Conservation (phyloP, 78 protist genomes). For the Dictyostelium intermedium region DNA sequence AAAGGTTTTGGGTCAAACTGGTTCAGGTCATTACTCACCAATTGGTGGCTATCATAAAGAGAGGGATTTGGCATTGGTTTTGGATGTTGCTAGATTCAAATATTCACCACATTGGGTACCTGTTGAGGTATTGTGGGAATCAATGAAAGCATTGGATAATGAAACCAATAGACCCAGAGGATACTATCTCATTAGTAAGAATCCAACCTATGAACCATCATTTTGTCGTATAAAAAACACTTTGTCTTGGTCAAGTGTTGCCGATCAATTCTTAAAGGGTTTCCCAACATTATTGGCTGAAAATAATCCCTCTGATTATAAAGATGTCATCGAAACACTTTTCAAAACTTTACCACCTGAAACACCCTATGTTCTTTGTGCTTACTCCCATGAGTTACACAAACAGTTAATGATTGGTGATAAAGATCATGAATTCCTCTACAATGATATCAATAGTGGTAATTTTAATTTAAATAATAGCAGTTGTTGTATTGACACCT, state of each 20-base stretch:
- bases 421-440: not conserved
- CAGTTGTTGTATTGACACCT: not conserved
- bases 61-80: conserved; percentile 81
- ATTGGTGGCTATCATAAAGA: conserved; percentile 88
- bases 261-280: conserved; percentile 16
- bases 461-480: not conserved
- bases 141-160: conserved; percentile 41
- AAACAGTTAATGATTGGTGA: not conserved
- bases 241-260: conserved; percentile 50
- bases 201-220: conserved; percentile 19
- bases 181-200: conserved; percentile 2
- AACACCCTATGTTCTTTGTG: conserved; percentile 47
- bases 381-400: conserved; percentile 48
- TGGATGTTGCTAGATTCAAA: conserved; percentile 93
- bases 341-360: conserved; percentile 31
- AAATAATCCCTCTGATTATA: not conserved
- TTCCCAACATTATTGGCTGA: not conserved
- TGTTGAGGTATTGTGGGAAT: conserved; percentile 56
- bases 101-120: conserved; percentile 93
- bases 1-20: conserved; percentile 88
- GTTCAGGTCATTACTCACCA: conserved; percentile 89
- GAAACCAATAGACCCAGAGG: conserved; percentile 64
- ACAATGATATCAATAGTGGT: not conserved
- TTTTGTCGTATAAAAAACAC: conserved; percentile 47
- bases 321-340: not conserved